Base-by-base conservation (phyloP, 345 rosid genomes). In the Carallia pectinifolia region DNA sequence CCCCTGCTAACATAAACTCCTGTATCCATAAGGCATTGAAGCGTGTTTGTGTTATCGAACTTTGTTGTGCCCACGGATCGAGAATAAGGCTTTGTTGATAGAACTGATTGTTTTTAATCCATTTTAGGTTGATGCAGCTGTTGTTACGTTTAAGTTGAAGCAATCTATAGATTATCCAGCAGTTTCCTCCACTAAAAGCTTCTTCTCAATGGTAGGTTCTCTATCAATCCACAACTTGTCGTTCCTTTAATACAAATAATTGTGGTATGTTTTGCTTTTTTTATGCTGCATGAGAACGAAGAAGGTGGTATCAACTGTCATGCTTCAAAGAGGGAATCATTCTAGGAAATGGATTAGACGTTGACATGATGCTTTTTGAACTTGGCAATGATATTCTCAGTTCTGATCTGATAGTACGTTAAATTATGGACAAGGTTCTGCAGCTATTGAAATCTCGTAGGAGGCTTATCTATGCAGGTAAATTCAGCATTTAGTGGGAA, bases 41-140 rank as follows among this genome's bases (percentile, higher is more conserved):
- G 2, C 50, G 16, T 44, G 16, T 44, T 13, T 30, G 31, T 27
- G 60, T 10, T 56, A 23, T 15, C 60, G 10, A 56, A 56, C 6
- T 19, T 56, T 56, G 15, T 27, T 56, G 12, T 0, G 15, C 2
- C 6, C 27, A 10, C 6, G 9, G 4, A 56, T 56, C 31, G 19
- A 40, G 17, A 58, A 47, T 27, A 40, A 18, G 16, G 39, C 16
- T 2, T 30, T 68, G n/a, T 5, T 34, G 52, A 54, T 50, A 48
- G 55, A 59, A 58, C 31, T 47, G 52, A 74, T 19, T 18, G 7
- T 61, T 6, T 54, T 64, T 48, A 58, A 50, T 73, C 54, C 61
- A 71, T 77, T 44, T 72, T 66, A 93, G 98, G 97, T 93, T 74
- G 97, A 93, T 81, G 98, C 98, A 63, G 98, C 97, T 64, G 83